Evolutionary conservation across 805 yeast species (phyloP), one percentile per base, ranked within the genome.

Genomic region (Alloascoidea hylecoeti): DNA sequence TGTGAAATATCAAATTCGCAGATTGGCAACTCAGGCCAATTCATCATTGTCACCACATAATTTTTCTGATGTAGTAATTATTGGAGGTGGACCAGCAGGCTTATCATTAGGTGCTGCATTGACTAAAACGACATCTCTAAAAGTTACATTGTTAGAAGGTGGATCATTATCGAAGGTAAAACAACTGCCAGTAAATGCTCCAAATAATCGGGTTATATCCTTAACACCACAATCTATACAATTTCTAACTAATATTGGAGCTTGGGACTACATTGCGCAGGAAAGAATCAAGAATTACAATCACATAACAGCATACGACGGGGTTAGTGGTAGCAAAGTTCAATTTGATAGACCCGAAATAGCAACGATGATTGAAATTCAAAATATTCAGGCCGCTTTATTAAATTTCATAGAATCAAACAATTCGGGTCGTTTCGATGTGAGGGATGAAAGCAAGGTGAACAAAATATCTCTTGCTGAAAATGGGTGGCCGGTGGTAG

Each of bases 31-130:
- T n/a, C n/a, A n/a, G n/a, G n/a, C n/a, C n/a, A n/a, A n/a, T n/a
- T n/a, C n/a, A n/a, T n/a, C n/a, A n/a, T n/a, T n/a, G n/a, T n/a
- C n/a, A n/a, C n/a, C n/a, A n/a, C n/a, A n/a, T n/a, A n/a, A n/a
- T n/a, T n/a, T n/a, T n/a, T n/a, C 30, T 18, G 96, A 89, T 56
- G 72, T 92, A 15, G 77, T 84, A 4, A 81, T 92, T 39, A 81
- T 92, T 28, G 98, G 98, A 28, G 97, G 94, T 4, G 98, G 98
- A 0, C 96, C 97, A 1, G 97, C 97, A 1, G 98, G 98, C 0
- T 60, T 92, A 40, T 78, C 95, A 1, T 60, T 92, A 28, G 77
- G 92, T 3, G 70, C 95, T 0, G 94, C 94, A 0, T 58, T 89
- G 41, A 49, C 48, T 45, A 40, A 33, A 48, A 36, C 35, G n/a